Base-by-base conservation (phyloP, 768 basidiomycete species). In the Ramaria rubella region DNA sequence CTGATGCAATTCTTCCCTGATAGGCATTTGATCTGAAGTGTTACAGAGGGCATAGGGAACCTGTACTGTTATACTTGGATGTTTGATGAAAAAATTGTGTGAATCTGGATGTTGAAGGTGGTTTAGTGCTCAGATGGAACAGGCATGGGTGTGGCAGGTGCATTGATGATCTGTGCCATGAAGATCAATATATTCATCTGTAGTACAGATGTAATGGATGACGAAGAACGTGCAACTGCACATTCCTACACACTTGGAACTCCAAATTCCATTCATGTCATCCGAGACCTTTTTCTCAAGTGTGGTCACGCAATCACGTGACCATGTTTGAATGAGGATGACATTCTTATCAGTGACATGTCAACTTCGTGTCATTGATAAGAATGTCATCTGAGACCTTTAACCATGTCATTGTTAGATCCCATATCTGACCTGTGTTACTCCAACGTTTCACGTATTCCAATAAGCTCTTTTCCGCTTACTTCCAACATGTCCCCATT, bases 1-100 rank as follows among this genome's bases (percentile, higher is more conserved):
- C 30, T 54, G 23, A 57, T 17, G 31, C 15, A 27, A 19, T 21
- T 27, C 29, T 23, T 17, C 21, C 24, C 12, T 19, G 27, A 21
- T 30, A 60, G 68, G 94, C 94, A 30, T 98, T 98, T 66, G 96
- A 98, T 73, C 81, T 98, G 63, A 98, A 98, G 81, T 97, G 94
- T 68, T 75, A 96, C 97, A 62, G 91, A 94, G 68, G 90, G 92
- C 46, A 90, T 94, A 95, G 95, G 54, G 94, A 98, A 70, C 96
- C 96, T 26, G 80, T 98, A 63, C 75, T 98, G 65, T 82, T 97
- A 61, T 98, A 96, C 73, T 85, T 96, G 67, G 92, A 91, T 70
- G 83, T 87, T 67, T 87, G 73, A 73, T 46, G 33, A 17, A 3
- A 36, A 15, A 14, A 23, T 29, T 11, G 49, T 11, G 1, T 6